Evolutionary conservation across 331 rosid genomes (phyloP).

Genomic region (Spiraea crenata): DNA sequence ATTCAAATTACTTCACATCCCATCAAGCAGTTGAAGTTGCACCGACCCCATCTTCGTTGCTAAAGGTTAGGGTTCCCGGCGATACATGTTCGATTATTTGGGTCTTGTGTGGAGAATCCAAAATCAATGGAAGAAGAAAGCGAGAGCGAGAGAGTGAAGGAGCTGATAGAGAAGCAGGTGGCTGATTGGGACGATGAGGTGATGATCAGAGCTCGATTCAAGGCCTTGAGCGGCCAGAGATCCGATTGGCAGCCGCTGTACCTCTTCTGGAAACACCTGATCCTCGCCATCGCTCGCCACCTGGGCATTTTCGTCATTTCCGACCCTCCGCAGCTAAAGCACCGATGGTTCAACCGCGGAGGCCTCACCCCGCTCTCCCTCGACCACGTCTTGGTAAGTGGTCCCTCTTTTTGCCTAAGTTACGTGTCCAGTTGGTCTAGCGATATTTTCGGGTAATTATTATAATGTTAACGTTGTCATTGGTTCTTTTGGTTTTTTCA

Average conservation of each 20-base stretch:
- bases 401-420: background rate
- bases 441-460: background rate
- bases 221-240: constrained; percentile 86
- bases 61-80: too few relatives aligned
- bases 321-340: constrained; percentile 55
- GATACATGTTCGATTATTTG: too few relatives aligned
- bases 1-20: too few relatives aligned
- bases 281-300: constrained; percentile 54
- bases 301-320: constrained; percentile 43
- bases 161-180: constrained; percentile 55
- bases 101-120: too few relatives aligned
- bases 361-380: constrained; percentile 80
- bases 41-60: too few relatives aligned
- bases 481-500: constrained; percentile 38
- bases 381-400: constrained; percentile 67
- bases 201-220: constrained; percentile 61
- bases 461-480: background rate
- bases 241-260: constrained; percentile 73
- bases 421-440: background rate
- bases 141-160: constrained; percentile 33
- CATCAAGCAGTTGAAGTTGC: too few relatives aligned
- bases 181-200: constrained; percentile 73
- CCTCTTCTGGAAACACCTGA: constrained; percentile 67
- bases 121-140: too few relatives aligned
- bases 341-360: constrained; percentile 73